Percentiles rank a stretch among this genome's conserved stretches.
These are phyloP conservation scores for Noccaea caerulescens DNA, from an alignment of 345 rosid genomes.

Conservation along the genomic window DNA sequence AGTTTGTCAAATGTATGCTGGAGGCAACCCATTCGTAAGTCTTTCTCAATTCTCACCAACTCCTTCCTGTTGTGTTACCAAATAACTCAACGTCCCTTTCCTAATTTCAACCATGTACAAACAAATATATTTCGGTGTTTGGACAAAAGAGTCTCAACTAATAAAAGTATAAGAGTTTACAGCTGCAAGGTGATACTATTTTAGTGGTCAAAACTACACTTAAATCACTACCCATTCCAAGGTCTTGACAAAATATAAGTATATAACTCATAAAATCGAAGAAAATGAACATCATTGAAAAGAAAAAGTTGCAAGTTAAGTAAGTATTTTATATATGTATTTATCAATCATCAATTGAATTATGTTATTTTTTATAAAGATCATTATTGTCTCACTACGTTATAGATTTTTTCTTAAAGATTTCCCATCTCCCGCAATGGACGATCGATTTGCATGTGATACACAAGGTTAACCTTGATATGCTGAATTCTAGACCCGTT, in stretches of 20 bases:
- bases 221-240: slow-evolving; percentile 14
- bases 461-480: not conserved
- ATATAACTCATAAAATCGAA: not conserved
- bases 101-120: slow-evolving; percentile 26
- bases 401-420: not conserved
- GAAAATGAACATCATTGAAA: too few relatives aligned
- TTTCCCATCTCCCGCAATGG: not conserved
- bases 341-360: too few relatives aligned
- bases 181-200: slow-evolving; percentile 17
- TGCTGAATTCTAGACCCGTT: not conserved
- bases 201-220: slow-evolving; percentile 22
- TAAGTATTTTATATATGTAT: too few relatives aligned
- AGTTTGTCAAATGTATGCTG: slow-evolving; percentile 36
- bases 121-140: slow-evolving; percentile 23
- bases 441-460: not conserved
- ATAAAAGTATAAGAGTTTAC: slow-evolving; percentile 21
- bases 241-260: not conserved
- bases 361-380: too few relatives aligned
- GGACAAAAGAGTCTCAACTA: slow-evolving; percentile 28
- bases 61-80: slow-evolving; percentile 37
- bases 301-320: too few relatives aligned
- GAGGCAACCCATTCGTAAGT: slow-evolving; percentile 41
- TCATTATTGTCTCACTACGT: not conserved
- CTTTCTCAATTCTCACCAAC: slow-evolving; percentile 38
- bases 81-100: slow-evolving; percentile 16